Percentiles rank a stretch among this genome's conserved stretches.
Evolutionary conservation across 805 yeast species (phyloP).

Genomic region (Myxozyma mucilagina): DNA sequence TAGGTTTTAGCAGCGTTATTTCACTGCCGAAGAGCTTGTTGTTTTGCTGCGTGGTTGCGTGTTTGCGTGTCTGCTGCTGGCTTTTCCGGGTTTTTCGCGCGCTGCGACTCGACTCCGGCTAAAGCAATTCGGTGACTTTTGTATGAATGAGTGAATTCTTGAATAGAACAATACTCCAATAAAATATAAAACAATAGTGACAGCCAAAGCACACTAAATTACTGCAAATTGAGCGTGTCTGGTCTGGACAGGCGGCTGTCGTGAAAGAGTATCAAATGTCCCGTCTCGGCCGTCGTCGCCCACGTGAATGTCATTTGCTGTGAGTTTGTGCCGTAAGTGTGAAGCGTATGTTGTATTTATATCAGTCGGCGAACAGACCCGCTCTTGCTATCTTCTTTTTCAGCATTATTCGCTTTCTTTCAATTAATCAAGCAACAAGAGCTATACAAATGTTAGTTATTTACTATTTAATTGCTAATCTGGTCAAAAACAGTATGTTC

Average conservation of each 20-base stretch:
- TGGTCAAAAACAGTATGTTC: too few species aligned
- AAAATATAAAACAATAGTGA: background rate
- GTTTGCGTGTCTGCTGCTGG: too few species aligned
- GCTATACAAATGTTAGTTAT: too few species aligned
- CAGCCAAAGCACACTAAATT: background rate
- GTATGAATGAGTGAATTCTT: background rate
- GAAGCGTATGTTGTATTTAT: background rate
- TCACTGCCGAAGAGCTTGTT: too few species aligned
- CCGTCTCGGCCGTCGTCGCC: conserved; percentile 12
- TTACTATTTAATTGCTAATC: too few species aligned
- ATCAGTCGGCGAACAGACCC: too few species aligned
- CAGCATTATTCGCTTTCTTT: too few species aligned
- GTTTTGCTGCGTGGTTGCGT: too few species aligned
- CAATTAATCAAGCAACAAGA: too few species aligned
- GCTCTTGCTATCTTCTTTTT: too few species aligned
- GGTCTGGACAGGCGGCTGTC: background rate
- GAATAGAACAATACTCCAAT: background rate
- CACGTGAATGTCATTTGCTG: background rate
- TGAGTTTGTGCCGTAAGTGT: background rate
- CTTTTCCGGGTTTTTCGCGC: too few species aligned
- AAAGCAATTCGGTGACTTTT: background rate
- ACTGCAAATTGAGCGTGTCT: background rate
- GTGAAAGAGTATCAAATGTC: background rate
- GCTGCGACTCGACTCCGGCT: background rate
- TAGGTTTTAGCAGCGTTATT: too few species aligned